phyloP scores from a whole-genome alignment of 1,284 basidiomycete species.

The Cutaneotrichosporon mucoides region DNA sequence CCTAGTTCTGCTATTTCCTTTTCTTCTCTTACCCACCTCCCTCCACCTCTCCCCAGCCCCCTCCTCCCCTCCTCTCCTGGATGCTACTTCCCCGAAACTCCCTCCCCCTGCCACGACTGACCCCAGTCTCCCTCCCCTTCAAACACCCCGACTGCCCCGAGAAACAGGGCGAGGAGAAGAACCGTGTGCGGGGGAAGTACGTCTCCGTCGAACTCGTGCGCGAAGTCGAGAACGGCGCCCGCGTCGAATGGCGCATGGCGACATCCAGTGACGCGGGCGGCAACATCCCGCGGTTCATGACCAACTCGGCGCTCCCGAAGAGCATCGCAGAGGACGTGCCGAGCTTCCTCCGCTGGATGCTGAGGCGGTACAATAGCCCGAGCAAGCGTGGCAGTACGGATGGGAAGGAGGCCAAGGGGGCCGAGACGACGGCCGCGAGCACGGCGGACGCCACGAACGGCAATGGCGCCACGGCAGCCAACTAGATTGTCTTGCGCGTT shows the following conservation, averaged over 20 bases:
- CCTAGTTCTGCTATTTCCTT: too few relatives aligned
- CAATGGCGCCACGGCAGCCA: too few relatives aligned
- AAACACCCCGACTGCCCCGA: slow-evolving; percentile 37
- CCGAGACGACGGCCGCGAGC: too few relatives aligned
- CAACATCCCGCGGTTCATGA: slow-evolving; percentile 45
- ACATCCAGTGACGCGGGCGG: slow-evolving; percentile 47
- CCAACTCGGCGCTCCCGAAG: slow-evolving; percentile 38
- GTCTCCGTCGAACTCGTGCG: slow-evolving; percentile 44
- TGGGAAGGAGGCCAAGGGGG: too few relatives aligned
- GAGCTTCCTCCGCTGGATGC: slow-evolving; percentile 43
- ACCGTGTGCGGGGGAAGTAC: slow-evolving; percentile 43
- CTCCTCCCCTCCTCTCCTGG: too few relatives aligned
- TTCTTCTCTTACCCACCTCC: too few relatives aligned
- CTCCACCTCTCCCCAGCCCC: too few relatives aligned
- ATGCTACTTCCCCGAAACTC: too few relatives aligned
- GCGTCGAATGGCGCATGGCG: slow-evolving; percentile 47
- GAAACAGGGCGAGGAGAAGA: slow-evolving; percentile 38
- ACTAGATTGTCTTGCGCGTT: too few relatives aligned
- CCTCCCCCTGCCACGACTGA: not conserved
- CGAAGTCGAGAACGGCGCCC: slow-evolving; percentile 29
- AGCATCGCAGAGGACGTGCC: slow-evolving; percentile 47
- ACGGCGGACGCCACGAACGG: too few relatives aligned
- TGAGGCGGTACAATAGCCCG: not conserved
- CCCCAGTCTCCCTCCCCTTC: slow-evolving; percentile 43
- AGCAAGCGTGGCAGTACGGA: not conserved